These are phyloP conservation scores for Juglanconis oblonga DNA, from an alignment of 2,329 filamentous ascomycete species.

Conservation along the genomic window DNA sequence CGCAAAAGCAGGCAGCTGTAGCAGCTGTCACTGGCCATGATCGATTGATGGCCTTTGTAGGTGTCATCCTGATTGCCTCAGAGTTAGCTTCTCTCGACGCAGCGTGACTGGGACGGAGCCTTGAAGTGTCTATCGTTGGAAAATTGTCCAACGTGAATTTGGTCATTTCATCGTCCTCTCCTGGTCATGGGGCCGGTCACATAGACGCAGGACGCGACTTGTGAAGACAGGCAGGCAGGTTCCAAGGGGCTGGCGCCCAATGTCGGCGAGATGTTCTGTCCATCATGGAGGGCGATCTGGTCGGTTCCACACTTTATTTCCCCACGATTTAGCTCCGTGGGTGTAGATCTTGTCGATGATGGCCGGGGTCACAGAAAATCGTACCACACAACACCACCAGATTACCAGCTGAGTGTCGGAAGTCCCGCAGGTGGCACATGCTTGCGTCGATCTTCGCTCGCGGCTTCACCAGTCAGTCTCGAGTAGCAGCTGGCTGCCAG, in stretches of 20 bases:
- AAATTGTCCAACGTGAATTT: no score
- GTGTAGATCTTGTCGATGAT: neutral
- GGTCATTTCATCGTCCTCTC: no score
- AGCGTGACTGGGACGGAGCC: no score
- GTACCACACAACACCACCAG: neutral
- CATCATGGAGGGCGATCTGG: no score
- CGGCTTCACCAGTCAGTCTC: neutral
- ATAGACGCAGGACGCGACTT: no score
- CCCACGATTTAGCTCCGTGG: no score
- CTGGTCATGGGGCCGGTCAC: no score
- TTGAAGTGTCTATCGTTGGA: no score
- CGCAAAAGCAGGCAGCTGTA: neutral
- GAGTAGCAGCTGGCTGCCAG: neutral
- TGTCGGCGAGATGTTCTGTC: no score
- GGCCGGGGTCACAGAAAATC: neutral
- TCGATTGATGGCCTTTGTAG: neutral
- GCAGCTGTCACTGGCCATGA: neutral
- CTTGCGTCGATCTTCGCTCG: constrained; percentile 10
- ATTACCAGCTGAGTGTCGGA: neutral
- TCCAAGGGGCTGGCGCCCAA: no score
- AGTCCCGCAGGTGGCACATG: constrained; percentile 9
- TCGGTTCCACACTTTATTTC: no score
- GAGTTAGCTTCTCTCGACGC: neutral
- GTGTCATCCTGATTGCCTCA: neutral
- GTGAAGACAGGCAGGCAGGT: no score